Base-by-base conservation (phyloP, 2,329 filamentous ascomycete species). In the Dothistroma septosporum region DNA sequence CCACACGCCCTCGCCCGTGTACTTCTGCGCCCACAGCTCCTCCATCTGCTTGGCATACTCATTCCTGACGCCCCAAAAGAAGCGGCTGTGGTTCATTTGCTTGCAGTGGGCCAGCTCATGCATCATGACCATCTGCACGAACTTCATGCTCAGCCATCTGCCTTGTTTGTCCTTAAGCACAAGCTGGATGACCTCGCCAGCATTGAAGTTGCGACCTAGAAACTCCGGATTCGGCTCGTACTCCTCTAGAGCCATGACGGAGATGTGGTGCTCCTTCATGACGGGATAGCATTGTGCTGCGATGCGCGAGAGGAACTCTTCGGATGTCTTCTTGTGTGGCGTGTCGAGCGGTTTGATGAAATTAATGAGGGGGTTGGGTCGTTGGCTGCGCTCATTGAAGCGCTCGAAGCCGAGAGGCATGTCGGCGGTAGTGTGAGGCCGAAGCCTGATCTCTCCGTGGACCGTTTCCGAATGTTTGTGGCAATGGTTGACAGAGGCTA, bases 71-170 rank as follows among this genome's bases (percentile, higher is more conserved):
- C 83, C 83, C 91, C 91, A 96, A 70, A 96, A 96, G 2, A 84
- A 85, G 58, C 84, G 82, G 1, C 86, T 88, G 73, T 96, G 91
- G 73, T 96, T 95, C 92, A 96, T 96, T 73, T 96, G 88, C 74
- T 90, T 89, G 80, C 89, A 92, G 74, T 95, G 91, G 2, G 91
- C 91, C 32, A 95, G 79, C 70, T 94, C 90, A 73, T 96, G 91
- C 85, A 95, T 92, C 91, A 96, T 95, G 66, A 95, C 90, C 89
- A 94, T 93, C 75, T 94, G 90, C 16, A 96, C 89, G 70, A 92
- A 91, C 63, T 85, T 81, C 71, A 94, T 92, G 0, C 90, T 89
- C 22, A 96, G 79, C 91, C 91, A 96, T 61, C 74, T 67, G 8
- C 80, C 80, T 78, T 82, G 61, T 28, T 85, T 82, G 0, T 89